phyloP scores from a whole-genome alignment of 495 filamentous ascomycete species.

The Cercophora sp. region DNA sequence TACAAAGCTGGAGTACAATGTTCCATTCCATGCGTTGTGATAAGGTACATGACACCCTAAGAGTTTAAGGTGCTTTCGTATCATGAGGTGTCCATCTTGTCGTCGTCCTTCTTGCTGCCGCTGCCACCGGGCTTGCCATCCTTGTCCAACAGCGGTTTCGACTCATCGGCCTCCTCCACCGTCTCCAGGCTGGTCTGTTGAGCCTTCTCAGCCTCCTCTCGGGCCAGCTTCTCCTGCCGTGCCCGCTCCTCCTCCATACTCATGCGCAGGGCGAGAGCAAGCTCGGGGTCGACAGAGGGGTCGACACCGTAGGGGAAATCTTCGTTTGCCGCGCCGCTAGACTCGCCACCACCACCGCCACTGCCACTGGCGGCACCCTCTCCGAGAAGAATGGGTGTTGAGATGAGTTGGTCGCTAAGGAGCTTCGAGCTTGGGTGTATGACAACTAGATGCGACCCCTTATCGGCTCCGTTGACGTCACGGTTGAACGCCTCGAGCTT shows the following conservation, averaged over 20 bases:
- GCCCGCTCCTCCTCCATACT: constrained; percentile 96
- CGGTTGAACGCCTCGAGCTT: constrained; percentile 93
- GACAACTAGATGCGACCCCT: constrained; percentile 85
- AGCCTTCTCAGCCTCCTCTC: constrained; percentile 63
- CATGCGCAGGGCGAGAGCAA: constrained; percentile 94
- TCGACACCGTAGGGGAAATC: constrained; percentile 66
- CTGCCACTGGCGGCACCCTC: constrained; percentile 55
- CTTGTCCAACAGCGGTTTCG: constrained; percentile 59
- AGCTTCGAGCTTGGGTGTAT: constrained; percentile 88
- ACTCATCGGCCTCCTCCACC: constrained; percentile 59
- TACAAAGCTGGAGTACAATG: constrained; percentile 13
- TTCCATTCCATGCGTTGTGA: not conserved
- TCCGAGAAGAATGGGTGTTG: constrained; percentile 83
- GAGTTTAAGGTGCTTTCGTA: no score
- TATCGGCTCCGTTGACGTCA: constrained; percentile 73
- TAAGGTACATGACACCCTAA: no score
- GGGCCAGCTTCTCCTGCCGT: constrained; percentile 74
- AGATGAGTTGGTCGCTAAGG: constrained; percentile 85
- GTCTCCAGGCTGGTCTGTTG: constrained; percentile 71
- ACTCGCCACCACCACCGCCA: constrained; percentile 53
- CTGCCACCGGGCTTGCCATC: constrained; percentile 66
- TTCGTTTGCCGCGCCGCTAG: constrained; percentile 51
- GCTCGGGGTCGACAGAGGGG: constrained; percentile 80
- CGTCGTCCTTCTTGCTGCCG: constrained; percentile 35
- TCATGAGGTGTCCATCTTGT: constrained; percentile 88